Percentiles rank a stretch among this genome's conserved stretches.
Evolutionary conservation across 345 rosid species (phyloP).

Genomic region (Trapa incisa): DNA sequence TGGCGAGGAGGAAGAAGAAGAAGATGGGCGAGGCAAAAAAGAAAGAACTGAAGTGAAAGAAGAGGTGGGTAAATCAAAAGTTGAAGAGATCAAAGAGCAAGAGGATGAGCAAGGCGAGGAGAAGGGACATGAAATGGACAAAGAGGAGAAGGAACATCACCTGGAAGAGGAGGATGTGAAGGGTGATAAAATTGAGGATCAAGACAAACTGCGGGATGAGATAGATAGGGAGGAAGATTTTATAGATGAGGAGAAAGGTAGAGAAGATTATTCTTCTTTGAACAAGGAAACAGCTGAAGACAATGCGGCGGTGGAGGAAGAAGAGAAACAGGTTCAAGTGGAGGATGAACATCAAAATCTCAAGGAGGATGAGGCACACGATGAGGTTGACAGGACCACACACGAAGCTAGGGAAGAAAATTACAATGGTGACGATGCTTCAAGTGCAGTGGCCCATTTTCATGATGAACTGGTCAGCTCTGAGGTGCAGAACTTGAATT

Average conservation of each 20-base stretch:
- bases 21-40: conserved; percentile 1
- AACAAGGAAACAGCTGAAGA: conserved; percentile 25
- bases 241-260: conserved; percentile 15
- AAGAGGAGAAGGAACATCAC: conserved; percentile 13
- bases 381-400: conserved; percentile 21
- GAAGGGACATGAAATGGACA: conserved; percentile 30
- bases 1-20: conserved; percentile 24
- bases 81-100: conserved; percentile 2
- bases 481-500: conserved; percentile 28
- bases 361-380: conserved; percentile 23
- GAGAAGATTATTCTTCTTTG: conserved; percentile 20
- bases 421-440: conserved; percentile 90
- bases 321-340: conserved; percentile 11
- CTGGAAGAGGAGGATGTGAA: conserved; percentile 25
- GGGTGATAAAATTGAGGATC: conserved; percentile 16
- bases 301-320: conserved; percentile 44
- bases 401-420: conserved; percentile 79
- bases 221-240: conserved; percentile 21
- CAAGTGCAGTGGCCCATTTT: conserved; percentile 89
- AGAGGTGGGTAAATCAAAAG: conserved; percentile 12
- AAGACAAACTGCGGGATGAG: conserved; percentile 14
- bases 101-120: conserved; percentile 21
- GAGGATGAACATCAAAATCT: conserved; percentile 15
- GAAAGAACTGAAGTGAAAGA: conserved; percentile 40
- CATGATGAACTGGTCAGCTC: neutral